phyloP scores from a whole-genome alignment of 2,329 filamentous ascomycete genomes.

The Fusarium brevicatenulatum region DNA sequence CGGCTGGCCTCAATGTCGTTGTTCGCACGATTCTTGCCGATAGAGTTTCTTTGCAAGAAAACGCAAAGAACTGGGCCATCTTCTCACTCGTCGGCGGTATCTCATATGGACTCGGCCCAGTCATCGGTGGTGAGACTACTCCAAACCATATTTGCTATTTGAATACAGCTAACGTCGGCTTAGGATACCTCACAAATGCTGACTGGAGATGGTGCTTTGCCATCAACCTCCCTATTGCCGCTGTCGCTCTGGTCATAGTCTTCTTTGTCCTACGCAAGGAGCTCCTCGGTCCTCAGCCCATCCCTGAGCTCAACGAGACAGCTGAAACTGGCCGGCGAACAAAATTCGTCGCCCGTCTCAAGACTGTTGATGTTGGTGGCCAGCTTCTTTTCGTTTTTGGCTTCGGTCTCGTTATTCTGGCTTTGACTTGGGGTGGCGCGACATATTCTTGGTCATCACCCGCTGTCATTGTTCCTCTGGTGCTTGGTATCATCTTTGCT shows the following conservation, averaged over 20 bases:
- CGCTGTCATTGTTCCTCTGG: constrained; percentile 60
- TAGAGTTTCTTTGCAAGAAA: constrained; percentile 69
- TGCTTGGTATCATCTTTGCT: constrained; percentile 56
- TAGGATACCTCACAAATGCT: constrained; percentile 60
- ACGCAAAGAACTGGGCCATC: constrained; percentile 69
- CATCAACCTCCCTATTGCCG: constrained; percentile 67
- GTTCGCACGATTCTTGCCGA: constrained; percentile 73
- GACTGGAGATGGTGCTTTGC: constrained; percentile 76
- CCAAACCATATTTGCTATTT: too few species aligned
- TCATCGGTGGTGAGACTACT: constrained; percentile 60
- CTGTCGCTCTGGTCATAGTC: constrained; percentile 62
- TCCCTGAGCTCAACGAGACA: constrained; percentile 57
- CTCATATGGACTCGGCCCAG: constrained; percentile 69
- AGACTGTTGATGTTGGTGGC: constrained; percentile 66
- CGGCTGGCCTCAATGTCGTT: constrained; percentile 69
- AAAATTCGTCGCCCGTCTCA: constrained; percentile 57
- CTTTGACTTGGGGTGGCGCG: constrained; percentile 65
- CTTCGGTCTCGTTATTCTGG: constrained; percentile 64
- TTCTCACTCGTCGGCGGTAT: constrained; percentile 70
- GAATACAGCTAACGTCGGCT: constrained; percentile 3
- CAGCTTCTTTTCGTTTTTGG: constrained; percentile 66
- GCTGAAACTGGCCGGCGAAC: constrained; percentile 46
- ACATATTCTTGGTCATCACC: constrained; percentile 62
- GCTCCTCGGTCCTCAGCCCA: constrained; percentile 63
- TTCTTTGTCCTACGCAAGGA: constrained; percentile 68